Evolutionary conservation across 1,139 yeast genomes (phyloP), one percentile per base, ranked within the genome.

Genomic region (Eremothecium sinecaudum): DNA sequence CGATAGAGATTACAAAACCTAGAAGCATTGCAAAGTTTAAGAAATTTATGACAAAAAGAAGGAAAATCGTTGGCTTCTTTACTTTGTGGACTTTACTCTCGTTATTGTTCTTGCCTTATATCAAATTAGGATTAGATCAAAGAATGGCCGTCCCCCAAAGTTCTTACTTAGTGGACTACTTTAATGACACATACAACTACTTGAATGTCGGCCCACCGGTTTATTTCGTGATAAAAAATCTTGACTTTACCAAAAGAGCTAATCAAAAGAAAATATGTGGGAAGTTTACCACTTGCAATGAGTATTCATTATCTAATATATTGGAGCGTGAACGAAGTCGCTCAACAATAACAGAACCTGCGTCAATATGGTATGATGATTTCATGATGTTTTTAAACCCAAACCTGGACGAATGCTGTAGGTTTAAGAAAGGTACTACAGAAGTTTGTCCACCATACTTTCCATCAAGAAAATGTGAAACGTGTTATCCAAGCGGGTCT

Each of bases 361-460:
- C 84, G 2, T 76, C 95, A 1, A 79, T 80, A 48, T 90, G 97
- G 97, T 63, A 86, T 34, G 98, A 90, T 57, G 97, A 90, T 52
- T 87, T 75, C 53, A 66, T 90, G 43, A 70, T 76, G 31, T 90
- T 92, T 81, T 62, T 87, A 41, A 86, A 86, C 51, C 98, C 98
- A 0, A 72, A 71, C 29, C 65, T 87, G 34, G 92, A 79, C 45
- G 80, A 81, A 46, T 90, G 98, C 58, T 90, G 97, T 51, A 64
- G 93, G 18, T 63, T 75, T 24, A 69, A 68, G 42, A 78, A 76
- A 47, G 61, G 55, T 2, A 54, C 65, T 1, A 51, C 56, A 29
- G 63, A 60, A 12, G 71, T 80, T 39, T 84, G 95, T 51, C 59
- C 74, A 0, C 83, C 92, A 1, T 60, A 60, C 41, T 75, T 79